Evolutionary conservation across 176 grass and related monocot genomes (phyloP).

Genomic region (Juncus inflexus): DNA sequence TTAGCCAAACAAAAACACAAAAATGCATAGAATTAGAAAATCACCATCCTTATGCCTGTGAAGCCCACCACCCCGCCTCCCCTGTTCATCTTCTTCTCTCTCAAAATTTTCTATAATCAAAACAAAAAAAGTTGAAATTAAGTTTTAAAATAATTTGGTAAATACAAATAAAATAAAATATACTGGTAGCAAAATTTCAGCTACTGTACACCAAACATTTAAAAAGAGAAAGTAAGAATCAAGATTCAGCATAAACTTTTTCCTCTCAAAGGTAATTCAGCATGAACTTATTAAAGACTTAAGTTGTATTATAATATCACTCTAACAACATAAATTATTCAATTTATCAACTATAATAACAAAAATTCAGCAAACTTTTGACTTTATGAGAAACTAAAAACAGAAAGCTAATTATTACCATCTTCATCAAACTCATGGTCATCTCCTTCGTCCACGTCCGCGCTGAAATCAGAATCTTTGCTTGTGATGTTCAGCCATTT

Average conservation of each 20-base stretch:
- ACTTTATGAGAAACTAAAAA: background rate
- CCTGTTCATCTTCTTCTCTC: conserved; percentile 21
- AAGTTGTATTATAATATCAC: no score
- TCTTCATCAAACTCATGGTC: conserved; percentile 39
- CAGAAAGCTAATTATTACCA: background rate
- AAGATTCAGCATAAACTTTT: no score
- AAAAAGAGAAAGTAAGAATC: no score
- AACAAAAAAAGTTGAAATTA: background rate
- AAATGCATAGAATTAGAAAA: background rate
- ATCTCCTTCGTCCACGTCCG: conserved; percentile 46
- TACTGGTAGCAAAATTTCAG: no score
- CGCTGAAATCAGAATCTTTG: conserved; percentile 54
- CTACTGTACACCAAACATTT: no score
- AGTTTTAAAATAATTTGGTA: background rate
- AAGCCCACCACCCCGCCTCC: background rate
- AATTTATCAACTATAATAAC: no score
- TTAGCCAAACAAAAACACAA: background rate
- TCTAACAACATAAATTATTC: no score
- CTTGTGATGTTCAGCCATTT: conserved; percentile 82
- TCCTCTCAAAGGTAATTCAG: no score
- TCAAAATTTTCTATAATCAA: conserved; percentile 40
- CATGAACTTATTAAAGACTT: no score
- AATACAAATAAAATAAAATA: background rate
- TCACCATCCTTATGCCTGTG: conserved; percentile 26
- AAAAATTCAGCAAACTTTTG: no score